phyloP scores from a whole-genome alignment of 805 yeast species.

The Debaryomyces hansenii region DNA sequence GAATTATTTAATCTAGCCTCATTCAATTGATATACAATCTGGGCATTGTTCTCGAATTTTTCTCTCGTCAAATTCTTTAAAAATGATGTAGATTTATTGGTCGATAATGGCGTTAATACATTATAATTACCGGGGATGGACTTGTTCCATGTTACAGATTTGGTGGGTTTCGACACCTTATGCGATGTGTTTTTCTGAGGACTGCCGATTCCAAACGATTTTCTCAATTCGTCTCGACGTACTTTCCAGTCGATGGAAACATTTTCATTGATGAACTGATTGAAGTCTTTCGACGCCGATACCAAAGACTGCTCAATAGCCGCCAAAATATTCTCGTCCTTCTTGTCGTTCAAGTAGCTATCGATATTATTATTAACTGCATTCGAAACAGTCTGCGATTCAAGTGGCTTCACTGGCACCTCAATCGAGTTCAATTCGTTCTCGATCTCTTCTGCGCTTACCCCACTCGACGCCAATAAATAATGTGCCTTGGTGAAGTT shows the following conservation, averaged over 20 bases:
- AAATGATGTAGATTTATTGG: constrained; percentile 12
- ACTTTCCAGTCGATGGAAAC: constrained; percentile 82
- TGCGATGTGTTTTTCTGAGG: constrained; percentile 2
- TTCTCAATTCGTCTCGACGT: constrained; percentile 71
- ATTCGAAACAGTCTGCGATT: constrained; percentile 1
- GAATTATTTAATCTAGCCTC: constrained; percentile 57
- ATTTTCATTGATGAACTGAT: constrained; percentile 67
- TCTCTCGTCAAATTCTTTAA: constrained; percentile 42
- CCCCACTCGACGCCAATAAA: constrained; percentile 84
- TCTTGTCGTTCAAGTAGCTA: constrained; percentile 61
- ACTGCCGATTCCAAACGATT: constrained; percentile 57
- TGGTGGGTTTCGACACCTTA: constrained; percentile 8
- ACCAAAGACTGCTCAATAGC: constrained; percentile 80
- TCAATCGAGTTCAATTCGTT: constrained; percentile 45
- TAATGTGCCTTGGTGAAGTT: constrained; percentile 78
- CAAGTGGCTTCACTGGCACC: constrained; percentile 5
- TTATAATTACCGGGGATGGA: constrained; percentile 31
- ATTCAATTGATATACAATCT: constrained; percentile 67
- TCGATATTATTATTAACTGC: constrained; percentile 44
- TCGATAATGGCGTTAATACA: constrained; percentile 30
- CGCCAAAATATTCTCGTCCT: constrained; percentile 77
- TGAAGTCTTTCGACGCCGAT: constrained; percentile 81
- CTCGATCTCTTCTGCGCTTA: constrained; percentile 82
- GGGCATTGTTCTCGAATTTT: constrained; percentile 75
- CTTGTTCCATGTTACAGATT: constrained; percentile 36